Base-by-base conservation (phyloP, 495 filamentous ascomycete species). In the Aspergillus asperescens region DNA sequence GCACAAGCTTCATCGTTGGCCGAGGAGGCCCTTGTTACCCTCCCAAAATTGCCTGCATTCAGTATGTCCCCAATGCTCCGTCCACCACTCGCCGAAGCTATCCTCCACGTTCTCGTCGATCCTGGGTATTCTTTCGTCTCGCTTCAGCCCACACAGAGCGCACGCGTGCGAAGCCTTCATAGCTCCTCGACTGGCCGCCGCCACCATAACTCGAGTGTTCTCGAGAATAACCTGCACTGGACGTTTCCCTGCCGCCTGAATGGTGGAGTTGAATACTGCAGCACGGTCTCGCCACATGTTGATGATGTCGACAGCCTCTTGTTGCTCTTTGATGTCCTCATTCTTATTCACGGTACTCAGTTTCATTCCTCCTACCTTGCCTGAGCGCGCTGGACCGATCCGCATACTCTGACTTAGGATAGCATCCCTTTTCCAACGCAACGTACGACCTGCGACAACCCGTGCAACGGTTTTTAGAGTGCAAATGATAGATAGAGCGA, bases 1-100 rank as follows among this genome's bases (percentile, higher is more conserved):
- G 15, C 3, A 5, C 16, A 5, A 32, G 1, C 1, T 19, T 80
- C 66, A 92, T 57, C 84, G 76, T 65, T 85, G 81, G 57, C 75
- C 73, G 58, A 95, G 72, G 44, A 76, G 69, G 16, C 69, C 69
- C 59, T 82, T 83, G 67, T 94, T 84, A 57, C 79, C 77, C 43
- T 86, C 71, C 93, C 93, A 98, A 60, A 95, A 96, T 49, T 79
- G 80, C 61, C 79, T 78, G 67, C 93, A 98, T 48, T 80, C 80
- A 13, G 82, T 69, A 72, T 95, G 86, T 37, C 86, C 84, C 89
- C 89, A 94, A 67, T 91, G 84, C 29, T 94, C 88, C 12, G 86
- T 77, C 93, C 93, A 98, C 89, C 89, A 96, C 68, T 96, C 90
- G 32, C 88, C 89, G 73, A 95, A 91, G 66, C 84, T 89, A 71